Percentiles rank a stretch among this genome's conserved stretches.
Conservation (phyloP, 306 rosid species). For the Cucurbita maxima region DNA sequence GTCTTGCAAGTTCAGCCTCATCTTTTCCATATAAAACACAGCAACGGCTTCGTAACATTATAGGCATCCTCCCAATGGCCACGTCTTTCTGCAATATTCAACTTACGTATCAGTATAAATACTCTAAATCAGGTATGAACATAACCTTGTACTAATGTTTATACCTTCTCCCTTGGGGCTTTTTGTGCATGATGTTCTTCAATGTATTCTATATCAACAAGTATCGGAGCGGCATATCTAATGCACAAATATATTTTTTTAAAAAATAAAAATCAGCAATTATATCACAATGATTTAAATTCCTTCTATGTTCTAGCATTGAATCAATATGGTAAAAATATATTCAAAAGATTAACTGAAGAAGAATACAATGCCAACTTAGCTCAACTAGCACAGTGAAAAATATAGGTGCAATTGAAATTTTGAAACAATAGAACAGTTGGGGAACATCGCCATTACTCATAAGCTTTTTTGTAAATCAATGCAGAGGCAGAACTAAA, state of each 20-base stretch:
- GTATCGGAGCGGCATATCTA: conserved; percentile 75
- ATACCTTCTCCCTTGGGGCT: conserved; percentile 29
- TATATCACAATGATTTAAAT: background rate
- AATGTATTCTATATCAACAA: conserved; percentile 50
- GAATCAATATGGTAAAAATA: background rate
- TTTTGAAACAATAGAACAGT: background rate
- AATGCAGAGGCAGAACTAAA: background rate
- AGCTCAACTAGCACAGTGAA: background rate
- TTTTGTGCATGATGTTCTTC: conserved; percentile 33
- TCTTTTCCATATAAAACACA: conserved; percentile 56
- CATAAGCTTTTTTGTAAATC: background rate
- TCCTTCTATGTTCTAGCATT: background rate
- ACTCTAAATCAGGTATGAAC: background rate
- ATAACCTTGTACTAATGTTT: background rate
- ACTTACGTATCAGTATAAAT: background rate
- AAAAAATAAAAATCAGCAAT: background rate
- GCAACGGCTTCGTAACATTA: conserved; percentile 70
- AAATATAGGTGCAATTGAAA: background rate
- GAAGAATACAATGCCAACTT: background rate
- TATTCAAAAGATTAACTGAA: background rate
- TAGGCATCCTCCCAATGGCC: conserved; percentile 72
- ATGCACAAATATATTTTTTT: background rate
- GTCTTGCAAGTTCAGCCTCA: conserved; percentile 75
- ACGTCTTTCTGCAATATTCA: conserved; percentile 25
- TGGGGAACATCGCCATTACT: background rate